Evolutionary conservation across 2,329 filamentous ascomycete species (phyloP).

Genomic region (Phaeosphaeria sp.): DNA sequence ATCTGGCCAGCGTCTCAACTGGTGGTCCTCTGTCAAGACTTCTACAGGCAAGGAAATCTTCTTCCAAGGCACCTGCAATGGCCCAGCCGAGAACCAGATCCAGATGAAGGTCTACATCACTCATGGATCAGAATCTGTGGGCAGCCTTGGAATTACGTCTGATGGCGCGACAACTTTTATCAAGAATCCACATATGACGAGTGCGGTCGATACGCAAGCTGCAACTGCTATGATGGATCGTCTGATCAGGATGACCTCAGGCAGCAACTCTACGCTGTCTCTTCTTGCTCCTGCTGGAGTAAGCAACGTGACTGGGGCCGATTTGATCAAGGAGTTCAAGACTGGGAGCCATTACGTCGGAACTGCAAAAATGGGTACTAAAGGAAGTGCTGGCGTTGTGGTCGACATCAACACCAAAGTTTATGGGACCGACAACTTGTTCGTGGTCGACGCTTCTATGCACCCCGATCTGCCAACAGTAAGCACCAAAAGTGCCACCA

Average conservation of each 20-base stretch:
- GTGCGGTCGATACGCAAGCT: conserved; percentile 50
- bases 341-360: conserved; percentile 53
- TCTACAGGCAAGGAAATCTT: conserved; percentile 48
- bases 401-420: conserved; percentile 50
- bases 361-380: conserved; percentile 61
- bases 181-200: conserved; percentile 59
- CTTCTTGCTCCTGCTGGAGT: conserved; percentile 45
- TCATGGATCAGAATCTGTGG: conserved; percentile 66
- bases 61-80: conserved; percentile 56
- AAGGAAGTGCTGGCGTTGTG: conserved; percentile 52
- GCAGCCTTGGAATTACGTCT: conserved; percentile 56
- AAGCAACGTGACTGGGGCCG: conserved; percentile 49
- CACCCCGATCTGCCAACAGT: conserved; percentile 73
- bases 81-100: conserved; percentile 42
- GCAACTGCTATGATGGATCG: conserved; percentile 56
- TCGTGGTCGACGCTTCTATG: conserved; percentile 55
- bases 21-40: conserved; percentile 55
- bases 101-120: conserved; percentile 63
- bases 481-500: background rate
- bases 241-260: conserved; percentile 46
- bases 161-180: conserved; percentile 52
- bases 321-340: conserved; percentile 41
- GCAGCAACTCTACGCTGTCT: conserved; percentile 35
- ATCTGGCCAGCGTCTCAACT: conserved; percentile 56
- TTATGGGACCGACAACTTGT: conserved; percentile 51